Base-by-base conservation (phyloP, 148 eudicot species). In the Dianthus caryophyllus region DNA sequence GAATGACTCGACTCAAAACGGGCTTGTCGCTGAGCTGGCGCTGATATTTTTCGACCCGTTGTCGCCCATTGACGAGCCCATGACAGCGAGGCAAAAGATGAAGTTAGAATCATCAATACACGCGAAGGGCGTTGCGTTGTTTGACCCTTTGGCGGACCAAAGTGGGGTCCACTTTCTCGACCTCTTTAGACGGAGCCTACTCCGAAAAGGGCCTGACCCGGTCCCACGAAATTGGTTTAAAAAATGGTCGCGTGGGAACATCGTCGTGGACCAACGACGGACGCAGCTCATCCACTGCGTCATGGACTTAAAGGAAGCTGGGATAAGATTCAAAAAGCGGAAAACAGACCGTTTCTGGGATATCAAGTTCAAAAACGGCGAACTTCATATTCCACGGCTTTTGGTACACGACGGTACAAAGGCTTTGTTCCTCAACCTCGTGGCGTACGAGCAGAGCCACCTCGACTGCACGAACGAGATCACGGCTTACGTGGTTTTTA, bases 301-400 rank as follows among this genome's bases (percentile, higher is more conserved):
- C 53, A 78, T 83, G 0, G 95, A 87, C 70, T 84, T 93, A 13
- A 84, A 78, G 62, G 89, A 93, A 8, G 80, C 98, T 0, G 96
- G 96, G 12, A 69, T 93, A 57, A 89, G 82, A 56, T 89, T 89
- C 80, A 80, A 59, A 70, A 83, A 75, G 46, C 71, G 84, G 43
- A 89, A 89, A 31, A 93, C 96, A 0, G 96, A 89, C 71, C 55
- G 95, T 5, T 89, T 93, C 56, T 89, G 96, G 96, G 96, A 93
- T 70, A 68, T 93, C 4, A 84, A 80, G 59, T 93, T 89, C 84
- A 69, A 83, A 52, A 80, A 87, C 14, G 98, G 98, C 8, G 74
- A 78, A 1, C 79, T 93, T 1, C 73, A 73, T 25, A 84, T 93
- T 12, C 98, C 98, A 0, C 73, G 90, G 60, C 82, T 94, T 2